Percentiles rank a stretch among this genome's conserved stretches.
These are phyloP conservation scores for Aspergillus ibericus DNA, from an alignment of 2,329 filamentous ascomycete genomes.

Conservation along the genomic window DNA sequence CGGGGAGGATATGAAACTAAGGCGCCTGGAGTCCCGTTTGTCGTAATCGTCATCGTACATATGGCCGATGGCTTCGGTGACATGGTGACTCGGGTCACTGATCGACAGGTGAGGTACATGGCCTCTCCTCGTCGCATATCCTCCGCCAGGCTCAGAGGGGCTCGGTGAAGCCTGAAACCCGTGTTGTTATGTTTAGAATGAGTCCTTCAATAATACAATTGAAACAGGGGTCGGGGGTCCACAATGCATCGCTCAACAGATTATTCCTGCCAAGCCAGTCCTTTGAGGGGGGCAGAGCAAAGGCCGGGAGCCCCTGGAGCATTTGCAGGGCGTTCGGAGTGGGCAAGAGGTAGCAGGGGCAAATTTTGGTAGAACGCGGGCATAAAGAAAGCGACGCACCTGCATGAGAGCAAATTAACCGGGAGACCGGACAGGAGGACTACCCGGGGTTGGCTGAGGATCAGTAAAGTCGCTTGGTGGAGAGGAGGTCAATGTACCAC, in stretches of 20 bases:
- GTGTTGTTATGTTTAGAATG: slow-evolving; percentile 12
- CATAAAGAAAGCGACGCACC: slow-evolving; percentile 35
- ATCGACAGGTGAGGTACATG: slow-evolving; percentile 66
- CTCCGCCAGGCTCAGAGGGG: slow-evolving; percentile 42
- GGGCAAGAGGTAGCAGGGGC: slow-evolving; percentile 1
- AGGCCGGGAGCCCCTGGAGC: not conserved
- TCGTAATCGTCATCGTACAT: slow-evolving; percentile 78
- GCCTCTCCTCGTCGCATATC: slow-evolving; percentile 55
- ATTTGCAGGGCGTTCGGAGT: not conserved
- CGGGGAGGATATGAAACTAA: slow-evolving; percentile 68
- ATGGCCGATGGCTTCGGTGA: slow-evolving; percentile 89
- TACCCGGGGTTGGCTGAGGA: slow-evolving; percentile 29
- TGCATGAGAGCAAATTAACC: slow-evolving; percentile 39
- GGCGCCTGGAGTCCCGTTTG: slow-evolving; percentile 62
- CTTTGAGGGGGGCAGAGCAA: not conserved
- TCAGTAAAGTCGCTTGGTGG: slow-evolving; percentile 25
- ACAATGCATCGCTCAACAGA: not conserved
- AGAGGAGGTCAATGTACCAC: slow-evolving; percentile 39
- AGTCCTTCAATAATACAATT: not conserved
- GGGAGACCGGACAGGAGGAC: slow-evolving; percentile 21
- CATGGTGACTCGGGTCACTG: slow-evolving; percentile 88
- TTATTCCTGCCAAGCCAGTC: not conserved
- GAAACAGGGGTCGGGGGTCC: slow-evolving; percentile 1
- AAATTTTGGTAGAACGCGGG: slow-evolving; percentile 7
- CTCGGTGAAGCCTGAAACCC: slow-evolving; percentile 41